Conservation (phyloP, 345 rosid genomes). For the Lagerstroemia speciosa region DNA sequence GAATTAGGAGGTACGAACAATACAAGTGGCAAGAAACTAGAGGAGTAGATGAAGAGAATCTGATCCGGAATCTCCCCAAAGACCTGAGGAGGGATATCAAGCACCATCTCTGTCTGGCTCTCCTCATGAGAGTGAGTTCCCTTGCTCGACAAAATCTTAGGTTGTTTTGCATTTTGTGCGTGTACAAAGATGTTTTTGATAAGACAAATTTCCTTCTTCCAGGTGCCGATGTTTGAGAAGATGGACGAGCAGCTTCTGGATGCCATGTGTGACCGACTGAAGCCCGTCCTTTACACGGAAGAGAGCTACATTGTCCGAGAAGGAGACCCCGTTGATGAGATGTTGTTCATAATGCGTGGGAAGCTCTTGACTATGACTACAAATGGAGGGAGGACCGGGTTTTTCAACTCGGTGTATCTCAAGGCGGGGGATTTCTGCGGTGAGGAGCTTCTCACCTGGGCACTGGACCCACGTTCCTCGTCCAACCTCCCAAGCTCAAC, state of each 20-base stretch:
- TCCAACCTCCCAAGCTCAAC: slow-evolving; percentile 81
- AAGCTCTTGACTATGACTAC: slow-evolving; percentile 58
- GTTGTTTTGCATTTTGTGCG: not conserved
- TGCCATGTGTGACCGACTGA: slow-evolving; percentile 79
- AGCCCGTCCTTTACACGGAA: slow-evolving; percentile 76
- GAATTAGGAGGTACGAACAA: slow-evolving; percentile 70
- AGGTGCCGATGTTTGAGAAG: slow-evolving; percentile 85
- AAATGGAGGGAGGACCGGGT: slow-evolving; percentile 78
- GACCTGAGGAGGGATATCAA: slow-evolving; percentile 80
- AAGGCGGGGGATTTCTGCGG: slow-evolving; percentile 89
- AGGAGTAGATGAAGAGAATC: slow-evolving; percentile 70
- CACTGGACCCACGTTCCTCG: slow-evolving; percentile 73
- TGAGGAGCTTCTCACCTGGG: slow-evolving; percentile 92
- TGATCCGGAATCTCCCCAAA: slow-evolving; percentile 64
- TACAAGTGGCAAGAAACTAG: slow-evolving; percentile 86
- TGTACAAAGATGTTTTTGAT: not conserved
- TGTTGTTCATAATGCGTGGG: slow-evolving; percentile 95
- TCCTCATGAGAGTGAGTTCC: slow-evolving; percentile 54
- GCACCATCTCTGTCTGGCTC: slow-evolving; percentile 75
- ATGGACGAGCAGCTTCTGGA: slow-evolving; percentile 83
- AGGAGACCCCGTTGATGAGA: slow-evolving; percentile 87
- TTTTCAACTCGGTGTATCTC: slow-evolving; percentile 64
- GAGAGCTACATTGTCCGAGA: slow-evolving; percentile 77
- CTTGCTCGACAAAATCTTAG: not conserved
- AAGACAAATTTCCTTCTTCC: not conserved